Base-by-base conservation (phyloP, 2,329 filamentous ascomycete species). In the Trichophyton benhamiae region DNA sequence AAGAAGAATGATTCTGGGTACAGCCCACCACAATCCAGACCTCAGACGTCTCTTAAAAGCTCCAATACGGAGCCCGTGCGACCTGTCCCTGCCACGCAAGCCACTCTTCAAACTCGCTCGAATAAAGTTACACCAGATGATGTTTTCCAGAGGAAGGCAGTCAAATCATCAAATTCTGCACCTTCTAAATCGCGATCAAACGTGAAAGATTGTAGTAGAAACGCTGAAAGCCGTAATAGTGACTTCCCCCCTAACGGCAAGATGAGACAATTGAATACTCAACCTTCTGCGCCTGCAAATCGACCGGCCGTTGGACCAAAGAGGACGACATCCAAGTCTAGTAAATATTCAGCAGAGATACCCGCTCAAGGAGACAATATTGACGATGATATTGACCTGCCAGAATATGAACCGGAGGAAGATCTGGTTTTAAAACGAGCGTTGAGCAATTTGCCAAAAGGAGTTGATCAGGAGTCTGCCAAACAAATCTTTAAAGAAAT, bases 401-500 rank as follows among this genome's bases (percentile, higher is more conserved):
- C 27, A 13, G 44, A 58, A 20, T 73, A 76, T 20, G 77, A 76
- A 27, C 74, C 76, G 6, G 77, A 81, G 58, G 75, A 72, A 20
- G 76, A 78, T 8, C 81, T 82, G 87, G 79, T 78, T 59, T 83
- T 88, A 64, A 77, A 79, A 57, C 73, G 80, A 7, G 78, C 95
- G 22, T 77, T 96, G 69, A 90, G 88, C 69, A 86, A 87, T 61
- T 75, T 97, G 0, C 91, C 91, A 0, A 82, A 85, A 60, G 91
- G 91, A 0, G 83, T 96, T 2, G 94, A 99, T 69, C 83, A 87
- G 66, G 78, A 81, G 27, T 88, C 91, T 2, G 94, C 92, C 0
- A 88, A 89, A 69, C 90, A 96, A 64, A 96, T 99, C 33, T 80
- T 97, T 62, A 96, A 96, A 69, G 94, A 99, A 66, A 95, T 99